Evolutionary conservation across 768 basidiomycete species (phyloP), one percentile per base, ranked within the genome.

Genomic region (Hericium alpestre): DNA sequence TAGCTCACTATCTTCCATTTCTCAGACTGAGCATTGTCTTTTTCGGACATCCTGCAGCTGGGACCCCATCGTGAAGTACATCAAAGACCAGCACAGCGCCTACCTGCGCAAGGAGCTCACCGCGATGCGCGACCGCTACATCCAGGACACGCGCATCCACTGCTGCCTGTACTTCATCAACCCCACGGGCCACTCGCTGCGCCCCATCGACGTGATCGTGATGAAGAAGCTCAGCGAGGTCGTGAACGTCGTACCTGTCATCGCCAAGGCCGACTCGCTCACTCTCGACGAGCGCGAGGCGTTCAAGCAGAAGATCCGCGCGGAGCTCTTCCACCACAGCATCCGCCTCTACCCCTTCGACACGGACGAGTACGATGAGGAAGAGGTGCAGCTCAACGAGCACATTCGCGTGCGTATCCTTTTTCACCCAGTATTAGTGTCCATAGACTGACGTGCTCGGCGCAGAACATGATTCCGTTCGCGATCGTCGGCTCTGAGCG

Each of bases 161-260:
- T 97, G 94, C 78, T 90, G 87, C 70, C 71, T 99, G 55, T 98
- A 92, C 82, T 99, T 98, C 75, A 93, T 99, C 78, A 94, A 88
- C 72, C 96, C 95, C 20, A 96, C 94, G n/a, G 95, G 95, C 20
- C 95, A 99, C 73, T 85, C 89, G 4, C 82, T 99, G 56, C 91
- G 94, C 59, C 86, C 96, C 32, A 93, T 99, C 66, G 95, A 99
- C 65, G 87, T 98, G 49, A 93, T 93, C 66, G 96, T 99, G 62
- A 93, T 99, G 86, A 96, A 97, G 79, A 97, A 97, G 77, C 78
- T 99, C 59, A 90, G 89, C 70, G 96, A 98, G 70, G 95, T 98
- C 46, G 96, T 97, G 71, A 99, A 99, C 65, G 95, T 99, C 54
- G 94, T 99, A 8, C 95, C 95, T n/a, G 90, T 99, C 59, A 97